A percentile compares a stretch with the other conserved stretches of the same genome.
Conservation (phyloP, 2,329 filamentous ascomycete species). For the Graphilbum ipis-grandicollis region DNA sequence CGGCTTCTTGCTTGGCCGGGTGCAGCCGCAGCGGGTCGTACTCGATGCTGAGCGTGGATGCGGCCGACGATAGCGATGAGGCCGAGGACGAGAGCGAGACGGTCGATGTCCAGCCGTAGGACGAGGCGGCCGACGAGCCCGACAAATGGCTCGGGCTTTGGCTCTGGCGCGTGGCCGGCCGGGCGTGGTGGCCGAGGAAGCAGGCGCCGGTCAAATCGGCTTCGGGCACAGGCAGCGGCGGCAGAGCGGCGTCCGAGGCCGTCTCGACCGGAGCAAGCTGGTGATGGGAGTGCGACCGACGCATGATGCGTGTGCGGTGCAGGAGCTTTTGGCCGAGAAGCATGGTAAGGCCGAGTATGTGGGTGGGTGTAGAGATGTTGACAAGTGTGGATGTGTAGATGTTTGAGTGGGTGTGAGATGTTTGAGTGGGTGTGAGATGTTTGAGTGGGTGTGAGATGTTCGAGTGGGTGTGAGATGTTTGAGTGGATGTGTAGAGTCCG, state of each 20-base stretch:
- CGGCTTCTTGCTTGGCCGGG: conserved; percentile 11
- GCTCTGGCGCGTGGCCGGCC: not conserved
- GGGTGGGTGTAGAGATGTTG: not conserved
- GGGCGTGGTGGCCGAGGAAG: not conserved
- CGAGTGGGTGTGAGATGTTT: no score
- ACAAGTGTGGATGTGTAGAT: no score
- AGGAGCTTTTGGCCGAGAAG: conserved; percentile 6
- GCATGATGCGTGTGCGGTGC: conserved; percentile 7
- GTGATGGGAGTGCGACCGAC: not conserved
- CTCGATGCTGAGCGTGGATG: conserved; percentile 7
- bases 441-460: no score
- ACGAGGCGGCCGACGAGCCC: conserved; percentile 2
- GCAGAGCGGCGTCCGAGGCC: not conserved
- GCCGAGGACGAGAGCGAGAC: conserved; percentile 1
- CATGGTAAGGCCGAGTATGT: no score
- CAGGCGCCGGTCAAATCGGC: not conserved
- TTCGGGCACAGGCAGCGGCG: not conserved
- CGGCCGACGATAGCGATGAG: not conserved
- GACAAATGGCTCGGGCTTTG: conserved; percentile 7
- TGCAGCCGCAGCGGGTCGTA: conserved; percentile 18
- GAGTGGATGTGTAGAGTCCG: no score
- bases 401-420: no score
- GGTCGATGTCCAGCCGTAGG: conserved; percentile 3
- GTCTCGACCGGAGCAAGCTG: not conserved
- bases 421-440: no score